Percentiles rank a stretch among this genome's conserved stretches.
These are phyloP conservation scores for Parascedosporium putredinis DNA, from an alignment of 2,329 filamentous ascomycete genomes.

Conservation along the genomic window DNA sequence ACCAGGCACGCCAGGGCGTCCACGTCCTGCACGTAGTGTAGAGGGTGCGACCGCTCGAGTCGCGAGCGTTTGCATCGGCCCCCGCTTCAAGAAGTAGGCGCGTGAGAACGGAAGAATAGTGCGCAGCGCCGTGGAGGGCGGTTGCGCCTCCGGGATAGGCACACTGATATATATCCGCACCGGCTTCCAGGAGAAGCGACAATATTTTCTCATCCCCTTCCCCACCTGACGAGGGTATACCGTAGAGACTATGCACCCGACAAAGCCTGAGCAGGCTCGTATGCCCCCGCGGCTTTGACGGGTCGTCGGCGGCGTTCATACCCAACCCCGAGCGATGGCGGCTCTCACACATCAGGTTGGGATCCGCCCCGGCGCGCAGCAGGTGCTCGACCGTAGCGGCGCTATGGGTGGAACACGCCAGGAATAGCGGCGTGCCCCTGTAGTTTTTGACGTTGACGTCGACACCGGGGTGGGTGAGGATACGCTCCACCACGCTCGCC, in stretches of 20 bases:
- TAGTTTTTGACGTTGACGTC: conserved; percentile 19
- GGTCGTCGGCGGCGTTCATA: too few relatives aligned
- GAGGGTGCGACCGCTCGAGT: conserved; percentile 12
- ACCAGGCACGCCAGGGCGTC: conserved; percentile 16
- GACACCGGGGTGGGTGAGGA: conserved; percentile 21
- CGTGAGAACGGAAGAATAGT: conserved; percentile 5
- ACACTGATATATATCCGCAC: conserved; percentile 15
- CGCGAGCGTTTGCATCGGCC: conserved; percentile 14
- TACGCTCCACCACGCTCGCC: conserved; percentile 15
- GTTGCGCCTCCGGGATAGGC: conserved; percentile 11
- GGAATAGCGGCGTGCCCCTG: conserved; percentile 16
- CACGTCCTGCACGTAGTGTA: conserved; percentile 9
- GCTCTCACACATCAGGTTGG: conserved; percentile 14
- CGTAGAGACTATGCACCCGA: too few relatives aligned
- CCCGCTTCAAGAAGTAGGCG: conserved; percentile 15
- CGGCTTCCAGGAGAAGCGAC: conserved; percentile 15
- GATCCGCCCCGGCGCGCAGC: conserved; percentile 21
- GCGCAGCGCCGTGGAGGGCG: conserved; percentile 12
- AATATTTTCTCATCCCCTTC: too few relatives aligned
- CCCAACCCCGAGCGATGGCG: too few relatives aligned
- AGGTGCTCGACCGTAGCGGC: conserved; percentile 15
- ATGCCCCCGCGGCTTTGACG: too few relatives aligned
- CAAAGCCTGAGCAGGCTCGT: too few relatives aligned
- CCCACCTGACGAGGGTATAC: too few relatives aligned
- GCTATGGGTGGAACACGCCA: conserved; percentile 8